These are phyloP conservation scores for Blastocystis sp. DNA, from an alignment of 352 stramenopile species.

Conservation along the genomic window DNA sequence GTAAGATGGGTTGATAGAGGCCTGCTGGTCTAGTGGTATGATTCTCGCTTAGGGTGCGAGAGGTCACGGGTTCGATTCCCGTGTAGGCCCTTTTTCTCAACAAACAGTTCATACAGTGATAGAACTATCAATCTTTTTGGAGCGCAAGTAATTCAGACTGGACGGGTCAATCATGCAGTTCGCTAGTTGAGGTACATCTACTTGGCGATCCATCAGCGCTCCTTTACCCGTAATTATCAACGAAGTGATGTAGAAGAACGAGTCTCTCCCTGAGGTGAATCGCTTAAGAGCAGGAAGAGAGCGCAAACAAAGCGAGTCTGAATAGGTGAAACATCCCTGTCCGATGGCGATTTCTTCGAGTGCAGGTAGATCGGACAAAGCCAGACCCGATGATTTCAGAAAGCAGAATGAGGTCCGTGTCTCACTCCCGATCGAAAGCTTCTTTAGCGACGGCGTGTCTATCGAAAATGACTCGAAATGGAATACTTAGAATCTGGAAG, in stretches of 20 bases:
- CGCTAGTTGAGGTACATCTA: background rate
- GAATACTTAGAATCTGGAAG: background rate
- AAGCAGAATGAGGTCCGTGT: background rate
- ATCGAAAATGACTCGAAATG: background rate
- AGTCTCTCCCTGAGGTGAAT: background rate
- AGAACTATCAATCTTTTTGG: background rate
- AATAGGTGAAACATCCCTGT: background rate
- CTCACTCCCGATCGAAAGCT: background rate
- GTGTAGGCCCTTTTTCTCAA: slow-evolving; percentile 56
- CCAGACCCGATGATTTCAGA: background rate
- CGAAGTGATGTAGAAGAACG: background rate
- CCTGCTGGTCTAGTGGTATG: slow-evolving; percentile 61
- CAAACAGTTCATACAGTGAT: background rate
- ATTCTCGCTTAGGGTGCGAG: slow-evolving; percentile 61
- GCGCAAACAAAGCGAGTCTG: background rate
- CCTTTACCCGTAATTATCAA: background rate
- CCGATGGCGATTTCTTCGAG: background rate
- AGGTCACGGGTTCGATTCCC: slow-evolving; percentile 61
- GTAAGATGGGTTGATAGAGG: background rate
- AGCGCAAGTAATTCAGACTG: background rate
- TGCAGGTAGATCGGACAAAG: background rate
- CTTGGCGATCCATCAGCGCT: background rate
- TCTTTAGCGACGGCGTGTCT: background rate
- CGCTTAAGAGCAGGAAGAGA: background rate
- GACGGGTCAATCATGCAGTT: background rate